Evolutionary conservation across 768 basidiomycete genomes (phyloP).

Genomic region (Mycena capillaripes): DNA sequence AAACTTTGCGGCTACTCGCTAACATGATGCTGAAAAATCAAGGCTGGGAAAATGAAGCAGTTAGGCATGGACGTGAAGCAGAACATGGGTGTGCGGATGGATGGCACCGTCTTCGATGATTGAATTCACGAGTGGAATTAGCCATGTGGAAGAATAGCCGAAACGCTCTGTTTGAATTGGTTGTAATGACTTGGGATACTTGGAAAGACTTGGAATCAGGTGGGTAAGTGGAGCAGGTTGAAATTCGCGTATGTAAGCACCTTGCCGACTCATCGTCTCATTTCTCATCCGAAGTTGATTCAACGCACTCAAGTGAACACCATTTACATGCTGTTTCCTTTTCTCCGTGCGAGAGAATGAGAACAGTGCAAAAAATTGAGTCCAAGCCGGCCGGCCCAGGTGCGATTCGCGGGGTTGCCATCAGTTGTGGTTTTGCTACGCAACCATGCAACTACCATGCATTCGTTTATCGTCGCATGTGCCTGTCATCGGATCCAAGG

Average conservation of each 20-base stretch:
- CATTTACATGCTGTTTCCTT: too few relatives aligned
- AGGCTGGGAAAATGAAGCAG: constrained; percentile 88
- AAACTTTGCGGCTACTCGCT: not conserved
- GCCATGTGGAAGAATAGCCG: not conserved
- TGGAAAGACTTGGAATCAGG: not conserved
- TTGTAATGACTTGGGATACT: too few relatives aligned
- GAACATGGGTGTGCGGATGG: constrained; percentile 91
- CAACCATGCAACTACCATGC: too few relatives aligned
- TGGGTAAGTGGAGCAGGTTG: not conserved
- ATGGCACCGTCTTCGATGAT: constrained; percentile 73
- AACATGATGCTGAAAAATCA: not conserved
- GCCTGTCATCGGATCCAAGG: not conserved
- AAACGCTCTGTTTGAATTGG: not conserved
- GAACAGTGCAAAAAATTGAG: too few relatives aligned
- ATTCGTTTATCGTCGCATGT: not conserved
- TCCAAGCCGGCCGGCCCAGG: not conserved
- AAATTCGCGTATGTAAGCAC: not conserved
- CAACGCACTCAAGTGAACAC: too few relatives aligned
- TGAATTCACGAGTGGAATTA: constrained; percentile 35
- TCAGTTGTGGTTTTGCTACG: not conserved
- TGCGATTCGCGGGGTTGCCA: not conserved
- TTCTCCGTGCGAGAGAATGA: too few relatives aligned
- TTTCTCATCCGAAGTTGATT: not conserved
- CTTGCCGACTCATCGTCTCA: not conserved
- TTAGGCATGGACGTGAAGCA: constrained; percentile 91